A percentile compares a stretch with the other conserved stretches of the same genome.
These are phyloP conservation scores for Dactylellina sp. DNA, from an alignment of 2,329 filamentous ascomycete species.

Conservation along the genomic window DNA sequence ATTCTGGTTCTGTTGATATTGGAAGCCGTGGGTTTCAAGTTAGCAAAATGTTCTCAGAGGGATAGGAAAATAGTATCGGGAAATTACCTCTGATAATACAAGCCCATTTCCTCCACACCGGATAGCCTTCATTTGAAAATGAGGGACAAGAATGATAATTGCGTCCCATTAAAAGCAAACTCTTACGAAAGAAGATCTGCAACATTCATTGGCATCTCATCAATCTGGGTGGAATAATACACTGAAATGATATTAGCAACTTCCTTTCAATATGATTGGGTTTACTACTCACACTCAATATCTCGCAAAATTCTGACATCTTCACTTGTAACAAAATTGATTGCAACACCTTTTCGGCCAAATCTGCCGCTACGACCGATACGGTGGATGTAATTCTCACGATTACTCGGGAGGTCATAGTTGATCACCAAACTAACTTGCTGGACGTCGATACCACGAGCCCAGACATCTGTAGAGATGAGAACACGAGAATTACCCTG, in stretches of 20 bases:
- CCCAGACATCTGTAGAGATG: slow-evolving; percentile 98
- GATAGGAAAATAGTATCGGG: background rate
- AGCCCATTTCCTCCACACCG: slow-evolving; percentile 59
- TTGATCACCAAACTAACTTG: slow-evolving; percentile 99
- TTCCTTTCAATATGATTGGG: slow-evolving; percentile 65
- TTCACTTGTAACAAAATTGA: slow-evolving; percentile 99
- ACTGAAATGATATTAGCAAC: slow-evolving; percentile 69
- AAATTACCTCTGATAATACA: slow-evolving; percentile 57
- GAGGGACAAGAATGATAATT: slow-evolving; percentile 14
- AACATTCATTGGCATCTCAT: slow-evolving; percentile 99
- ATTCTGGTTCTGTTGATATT: slow-evolving; percentile 53
- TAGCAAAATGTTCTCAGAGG: slow-evolving; percentile 1
- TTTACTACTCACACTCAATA: slow-evolving; percentile 77
- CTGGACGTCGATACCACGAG: slow-evolving; percentile 97
- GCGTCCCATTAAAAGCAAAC: slow-evolving; percentile 21
- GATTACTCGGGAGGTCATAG: slow-evolving; percentile 96
- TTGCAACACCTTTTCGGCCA: slow-evolving; percentile 97
- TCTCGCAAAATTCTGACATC: slow-evolving; percentile 97
- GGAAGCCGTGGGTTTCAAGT: slow-evolving; percentile 18
- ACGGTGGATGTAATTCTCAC: slow-evolving; percentile 99
- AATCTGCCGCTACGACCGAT: slow-evolving; percentile 96
- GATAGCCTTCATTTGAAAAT: slow-evolving; percentile 44
- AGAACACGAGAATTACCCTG: slow-evolving; percentile 95
- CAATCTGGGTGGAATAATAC: slow-evolving; percentile 95
- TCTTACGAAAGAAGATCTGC: slow-evolving; percentile 65